phyloP scores from a whole-genome alignment of 306 rosid genomes.

The Quillaja saponaria region DNA sequence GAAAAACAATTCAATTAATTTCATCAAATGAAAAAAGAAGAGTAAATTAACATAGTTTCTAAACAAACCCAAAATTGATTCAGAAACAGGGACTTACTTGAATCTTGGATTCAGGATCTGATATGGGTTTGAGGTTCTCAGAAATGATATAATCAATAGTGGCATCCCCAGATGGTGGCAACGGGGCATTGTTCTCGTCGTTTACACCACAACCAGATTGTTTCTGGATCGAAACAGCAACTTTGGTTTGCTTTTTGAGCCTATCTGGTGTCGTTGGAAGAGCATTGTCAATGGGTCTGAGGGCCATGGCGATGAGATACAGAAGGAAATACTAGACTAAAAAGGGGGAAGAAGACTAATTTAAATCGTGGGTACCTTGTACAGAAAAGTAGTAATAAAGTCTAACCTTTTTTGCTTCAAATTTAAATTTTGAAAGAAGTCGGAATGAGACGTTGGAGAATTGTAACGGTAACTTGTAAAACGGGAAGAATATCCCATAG shows the following conservation, averaged over 20 bases:
- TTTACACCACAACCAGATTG: conserved; percentile 37
- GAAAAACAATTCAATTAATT: neutral
- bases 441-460: conserved; percentile 18
- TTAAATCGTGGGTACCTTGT: neutral
- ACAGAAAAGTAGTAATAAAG: neutral
- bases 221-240: conserved; percentile 44
- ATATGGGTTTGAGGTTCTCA: conserved; percentile 67
- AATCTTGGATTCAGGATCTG: conserved; percentile 64
- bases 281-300: conserved; percentile 85
- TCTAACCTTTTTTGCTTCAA: neutral
- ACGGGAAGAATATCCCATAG: too few species aligned
- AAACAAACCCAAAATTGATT: neutral
- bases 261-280: conserved; percentile 67
- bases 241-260: conserved; percentile 73
- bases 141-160: conserved; percentile 68
- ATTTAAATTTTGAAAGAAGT: conserved; percentile 36
- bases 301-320: conserved; percentile 54
- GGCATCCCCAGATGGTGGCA: conserved; percentile 52
- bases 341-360: neutral
- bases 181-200: conserved; percentile 60
- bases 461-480: neutral
- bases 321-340: neutral
- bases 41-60: conserved; percentile 1
- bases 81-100: conserved; percentile 36
- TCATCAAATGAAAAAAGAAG: neutral